Base-by-base conservation (phyloP, 164 flowering plant species). In the Berberis thunbergii region DNA sequence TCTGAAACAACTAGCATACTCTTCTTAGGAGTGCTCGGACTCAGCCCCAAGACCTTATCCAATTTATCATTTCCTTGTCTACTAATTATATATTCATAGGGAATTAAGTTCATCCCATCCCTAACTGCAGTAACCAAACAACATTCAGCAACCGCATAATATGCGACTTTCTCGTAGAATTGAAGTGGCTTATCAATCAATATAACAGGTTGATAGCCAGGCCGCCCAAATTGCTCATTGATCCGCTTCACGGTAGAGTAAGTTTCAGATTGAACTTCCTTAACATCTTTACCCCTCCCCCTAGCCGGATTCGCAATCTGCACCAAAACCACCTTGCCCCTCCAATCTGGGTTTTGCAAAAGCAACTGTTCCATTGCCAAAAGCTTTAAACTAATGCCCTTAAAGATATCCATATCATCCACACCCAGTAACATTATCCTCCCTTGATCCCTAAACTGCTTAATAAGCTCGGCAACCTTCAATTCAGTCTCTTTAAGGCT, bases 221-320 rank as follows among this genome's bases (percentile, higher is more conserved):
- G 65, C 53, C 40, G 59, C 45, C 70, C 64, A 9, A 67, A 67
- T 41, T 54, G 38, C 12, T 61, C 64, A 67, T 67, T 67, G 45
- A 67, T 67, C 64, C 70, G 59, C 40, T 67, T 67, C 59, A 60
- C 58, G 1, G 70, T 67, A 3, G 50, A 54, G 11, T 60, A 61
- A 4, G 54, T 44, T 46, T 67, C 70, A 60, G 13, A 46, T 43
- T 67, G 64, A 45, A 67, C 70, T 60, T 67, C 70, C 60, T 67
- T 54, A 39, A 67, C 70, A 61, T 67, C 70, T 54, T 61, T 67
- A 40, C 70, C 70, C 8, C 64, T 9, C 1, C 70, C 70, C 60
- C 70, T 61, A n/a, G 70, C 70, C 26, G 70, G 70, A 61, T 67
- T 67, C n/a, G 70, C 70, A 60, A 67, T 67, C 52, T 67, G 70